Evolutionary conservation across 2,329 filamentous ascomycete genomes (phyloP).

Genomic region (Aspergillus ustus): DNA sequence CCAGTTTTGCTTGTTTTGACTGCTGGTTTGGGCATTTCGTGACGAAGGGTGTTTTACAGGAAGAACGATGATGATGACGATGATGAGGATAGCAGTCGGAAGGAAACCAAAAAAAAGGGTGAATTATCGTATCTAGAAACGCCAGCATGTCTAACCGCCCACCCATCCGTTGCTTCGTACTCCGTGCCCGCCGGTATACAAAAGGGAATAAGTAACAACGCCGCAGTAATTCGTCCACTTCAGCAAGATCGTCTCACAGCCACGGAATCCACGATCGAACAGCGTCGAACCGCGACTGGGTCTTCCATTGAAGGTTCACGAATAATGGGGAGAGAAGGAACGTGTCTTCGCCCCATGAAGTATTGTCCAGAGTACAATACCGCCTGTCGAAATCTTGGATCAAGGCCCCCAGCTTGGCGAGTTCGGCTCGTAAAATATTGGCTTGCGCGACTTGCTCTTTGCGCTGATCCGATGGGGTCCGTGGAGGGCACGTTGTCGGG

Average conservation of each 20-base stretch:
- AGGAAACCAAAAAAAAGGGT: background rate
- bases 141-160: background rate
- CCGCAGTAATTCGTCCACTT: background rate
- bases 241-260: background rate
- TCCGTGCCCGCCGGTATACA: background rate
- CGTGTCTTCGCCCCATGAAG: conserved; percentile 1
- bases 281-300: conserved; percentile 11
- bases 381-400: conserved; percentile 12
- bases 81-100: background rate
- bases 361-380: conserved; percentile 6
- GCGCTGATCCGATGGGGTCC: background rate
- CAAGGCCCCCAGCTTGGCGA: conserved; percentile 11
- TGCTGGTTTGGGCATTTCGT: background rate
- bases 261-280: conserved; percentile 11
- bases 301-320: conserved; percentile 14
- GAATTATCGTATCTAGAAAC: background rate
- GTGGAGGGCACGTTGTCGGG: background rate
- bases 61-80: no score
- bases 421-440: conserved; percentile 12
- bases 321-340: conserved; percentile 15
- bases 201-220: background rate
- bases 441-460: conserved; percentile 11
- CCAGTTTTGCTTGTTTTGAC: background rate
- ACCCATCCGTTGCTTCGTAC: background rate
- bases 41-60: background rate